These are phyloP conservation scores for Mucor indicus DNA, from an alignment of 371 early-diverging fungal species.

Conservation along the genomic window DNA sequence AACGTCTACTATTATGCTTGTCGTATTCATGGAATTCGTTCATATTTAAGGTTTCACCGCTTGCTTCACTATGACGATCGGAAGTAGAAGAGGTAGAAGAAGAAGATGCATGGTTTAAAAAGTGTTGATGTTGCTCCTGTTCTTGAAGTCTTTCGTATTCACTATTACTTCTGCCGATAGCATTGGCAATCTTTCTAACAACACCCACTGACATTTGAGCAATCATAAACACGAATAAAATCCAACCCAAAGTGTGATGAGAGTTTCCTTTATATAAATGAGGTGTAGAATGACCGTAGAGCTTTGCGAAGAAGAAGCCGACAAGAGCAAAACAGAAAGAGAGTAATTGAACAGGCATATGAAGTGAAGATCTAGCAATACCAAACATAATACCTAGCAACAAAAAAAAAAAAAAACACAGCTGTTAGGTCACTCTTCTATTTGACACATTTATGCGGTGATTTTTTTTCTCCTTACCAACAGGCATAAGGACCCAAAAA, in stretches of 20 bases:
- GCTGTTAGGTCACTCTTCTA: no score
- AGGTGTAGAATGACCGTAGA: slow-evolving; percentile 47
- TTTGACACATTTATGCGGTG: not conserved
- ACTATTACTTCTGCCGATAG: slow-evolving; percentile 21
- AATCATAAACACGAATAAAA: slow-evolving; percentile 33
- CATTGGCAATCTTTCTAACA: slow-evolving; percentile 46
- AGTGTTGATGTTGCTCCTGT: slow-evolving; percentile 26
- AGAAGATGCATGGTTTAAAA: slow-evolving; percentile 17
- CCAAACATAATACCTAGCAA: slow-evolving; percentile 46
- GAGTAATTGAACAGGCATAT: slow-evolving; percentile 39
- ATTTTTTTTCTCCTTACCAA: slow-evolving; percentile 30
- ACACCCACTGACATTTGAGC: slow-evolving; percentile 43
- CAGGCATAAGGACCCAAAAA: slow-evolving; percentile 49
- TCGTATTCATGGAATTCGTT: slow-evolving; percentile 12
- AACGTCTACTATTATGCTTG: slow-evolving; percentile 1
- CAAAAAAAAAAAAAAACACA: no score
- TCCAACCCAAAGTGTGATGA: slow-evolving; percentile 48
- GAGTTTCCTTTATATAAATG: slow-evolving; percentile 44
- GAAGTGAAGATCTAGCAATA: slow-evolving; percentile 47
- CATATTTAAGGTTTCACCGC: slow-evolving; percentile 35
- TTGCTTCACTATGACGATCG: slow-evolving; percentile 28
- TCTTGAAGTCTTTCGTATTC: slow-evolving; percentile 25
- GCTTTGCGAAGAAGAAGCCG: slow-evolving; percentile 45
- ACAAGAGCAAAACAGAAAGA: slow-evolving; percentile 32
- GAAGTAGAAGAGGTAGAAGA: slow-evolving; percentile 10